These are phyloP conservation scores for Ceratocystis ficicola DNA, from an alignment of 2,329 filamentous ascomycete species.

Conservation along the genomic window DNA sequence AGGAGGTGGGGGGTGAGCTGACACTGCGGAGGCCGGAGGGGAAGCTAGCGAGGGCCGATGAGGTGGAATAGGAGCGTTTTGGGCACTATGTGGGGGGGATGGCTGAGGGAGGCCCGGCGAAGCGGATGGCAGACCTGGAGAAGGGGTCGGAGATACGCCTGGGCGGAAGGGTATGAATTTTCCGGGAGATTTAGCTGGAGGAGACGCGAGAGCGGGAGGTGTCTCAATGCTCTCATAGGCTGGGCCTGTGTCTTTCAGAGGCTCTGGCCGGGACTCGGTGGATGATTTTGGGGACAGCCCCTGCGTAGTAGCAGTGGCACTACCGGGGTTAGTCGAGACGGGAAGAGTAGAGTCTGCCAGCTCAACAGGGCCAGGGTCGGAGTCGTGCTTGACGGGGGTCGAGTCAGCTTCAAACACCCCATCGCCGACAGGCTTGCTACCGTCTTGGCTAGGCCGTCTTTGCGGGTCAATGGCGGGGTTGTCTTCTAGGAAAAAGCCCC, in stretches of 20 bases:
- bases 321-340: background rate
- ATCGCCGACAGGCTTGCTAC: background rate
- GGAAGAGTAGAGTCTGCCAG: conserved; percentile 2
- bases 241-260: background rate
- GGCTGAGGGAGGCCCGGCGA: background rate
- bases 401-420: conserved; percentile 4
- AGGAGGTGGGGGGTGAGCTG: background rate
- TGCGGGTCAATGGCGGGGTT: conserved; percentile 13
- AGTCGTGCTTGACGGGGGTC: background rate
- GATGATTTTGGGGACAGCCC: background rate
- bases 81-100: background rate
- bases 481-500: conserved; percentile 24
- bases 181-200: background rate
- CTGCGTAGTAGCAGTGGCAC: background rate
- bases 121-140: background rate
- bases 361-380: background rate
- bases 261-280: background rate
- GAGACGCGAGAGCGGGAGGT: background rate
- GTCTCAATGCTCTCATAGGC: background rate
- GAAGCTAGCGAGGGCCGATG: conserved; percentile 1
- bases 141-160: conserved; percentile 2
- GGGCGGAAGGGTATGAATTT: conserved; percentile 18
- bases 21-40: background rate
- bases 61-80: background rate
- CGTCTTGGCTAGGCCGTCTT: background rate